Base-by-base conservation (phyloP, 371 early-diverging fungal genomes). In the Rhizopus sp. region DNA sequence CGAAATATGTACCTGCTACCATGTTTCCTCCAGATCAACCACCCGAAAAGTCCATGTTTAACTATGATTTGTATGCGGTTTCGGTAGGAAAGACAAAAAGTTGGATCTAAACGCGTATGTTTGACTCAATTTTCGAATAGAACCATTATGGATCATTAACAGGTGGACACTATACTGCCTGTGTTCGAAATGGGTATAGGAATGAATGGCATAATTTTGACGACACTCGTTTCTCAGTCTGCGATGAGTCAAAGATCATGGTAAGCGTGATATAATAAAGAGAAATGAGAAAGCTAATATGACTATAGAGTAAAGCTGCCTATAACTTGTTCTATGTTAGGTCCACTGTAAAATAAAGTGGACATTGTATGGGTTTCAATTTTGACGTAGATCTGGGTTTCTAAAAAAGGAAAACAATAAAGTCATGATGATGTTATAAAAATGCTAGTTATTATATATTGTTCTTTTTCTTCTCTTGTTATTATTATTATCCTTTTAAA, bases 81-180 rank as follows among this genome's bases (percentile, higher is more conserved):
- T 93, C 94, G 7, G 76, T 75, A 75, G 2, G 23, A 1, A 23
- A 23, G 23, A 23, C 23, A 23, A 23, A 23, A 23, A 23, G 23
- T 1, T 23, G 23, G 2, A 23, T 8, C 4, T 23, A 23, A 2
- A 23, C 23, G 23, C 23, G 23, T 23, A 23, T 23, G 70, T 68
- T 37, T 41, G 13, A 6, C 16, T 46, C 9, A 12, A 49, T 29
- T 15, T 12, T 32, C 95, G 37, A 59, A 8, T 68, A 72, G 73
- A 95, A 94, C 64, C 97, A 97, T 64, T 92, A 84, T 65, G 97
- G 97, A 10, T 85, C 91, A 3, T 70, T 97, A 48, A 93, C 85
- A 47, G 89, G 93, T 38, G 97, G 97, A 4, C 97, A 97, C 63
- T 97, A 97, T 60, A 97, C 97, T n/a, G 96, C 97, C 0, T 86